Evolutionary conservation across 768 basidiomycete species (phyloP), one percentile per base, ranked within the genome.

Genomic region (Pleurotus giganteus): DNA sequence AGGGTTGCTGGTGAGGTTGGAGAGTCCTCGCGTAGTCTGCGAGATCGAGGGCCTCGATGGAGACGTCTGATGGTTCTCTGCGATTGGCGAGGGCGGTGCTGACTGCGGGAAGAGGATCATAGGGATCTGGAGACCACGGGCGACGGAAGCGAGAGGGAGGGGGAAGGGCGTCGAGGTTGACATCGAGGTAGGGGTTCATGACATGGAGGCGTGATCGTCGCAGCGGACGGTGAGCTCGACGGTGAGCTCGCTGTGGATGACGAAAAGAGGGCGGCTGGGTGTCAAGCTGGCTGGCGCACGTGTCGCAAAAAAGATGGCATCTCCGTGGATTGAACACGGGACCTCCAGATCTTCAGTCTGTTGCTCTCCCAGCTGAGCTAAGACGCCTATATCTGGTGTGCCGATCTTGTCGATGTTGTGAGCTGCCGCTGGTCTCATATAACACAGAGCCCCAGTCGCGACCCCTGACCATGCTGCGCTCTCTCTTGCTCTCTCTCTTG

Each of bases 351-450:
- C 81, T 83, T 83, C 81, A 83, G 81, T 83, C 82, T 83, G 76
- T 77, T 81, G 82, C 82, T 83, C 81, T 83, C 82, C 82, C 81
- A 83, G 77, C 81, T 83, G 81, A 83, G 81, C 82, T 83, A 83
- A 51, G 49, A 51, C 49, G 49, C 49, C 49, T 1, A 13, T 3
- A 15, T 4, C 0, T 34, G n/a, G 37, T 24, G 8, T 28, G 8
- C 29, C 26, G 7, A 6, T 12, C 29, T 11, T 47, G 19, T 44
- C 8, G 8, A n/a, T 44, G 7, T 8, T 24, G 9, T 7, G 8
- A 44, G 19, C 8, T 34, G 15, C 7, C 15, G 15, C 32, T 34
- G 32, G 15, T 34, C 7, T 21, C 12, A 47, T 47, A 47, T 47
- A 47, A 24, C 21, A n/a, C 17, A 12, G 31, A 21, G 19, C 19